Base-by-base conservation (phyloP, 441 rosid genomes). In the Populus hybrid region DNA sequence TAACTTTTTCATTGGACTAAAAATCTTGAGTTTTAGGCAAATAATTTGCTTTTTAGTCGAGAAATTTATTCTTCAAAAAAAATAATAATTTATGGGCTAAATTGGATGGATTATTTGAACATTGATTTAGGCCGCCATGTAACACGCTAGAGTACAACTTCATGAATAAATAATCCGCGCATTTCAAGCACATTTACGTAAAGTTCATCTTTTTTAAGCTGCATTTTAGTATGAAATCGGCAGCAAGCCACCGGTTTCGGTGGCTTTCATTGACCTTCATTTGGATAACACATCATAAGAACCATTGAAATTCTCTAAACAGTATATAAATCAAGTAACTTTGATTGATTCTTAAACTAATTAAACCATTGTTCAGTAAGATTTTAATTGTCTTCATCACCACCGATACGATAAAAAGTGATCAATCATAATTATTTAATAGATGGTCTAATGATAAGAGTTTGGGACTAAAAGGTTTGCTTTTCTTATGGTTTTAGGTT, bases 211-310 rank as follows among this genome's bases (percentile, higher is more conserved):
- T 63, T 69, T 72, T 77, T 79, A 66, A 78, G 50, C 85, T 80
- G 82, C 74, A 74, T 63, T 26, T 26, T 68, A 10, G 26, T 1
- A 86, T 84, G 89, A 84, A 82, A 78, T 79, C 84, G 81, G 86
- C 89, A 40, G 28, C 74, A 42, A 72, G 59, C 82, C 81, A 76
- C 71, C 20, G 66, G 40, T n/a, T n/a, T n/a, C n/a, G n/a, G n/a
- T n/a, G n/a, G n/a, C n/a, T 76, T 76, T 73, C 40, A 77, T 80
- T 79, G 70, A 79, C 74, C 64, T 82, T 77, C 70, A 14, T 4
- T 9, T 28, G 11, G 61, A 29, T 31, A 69, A n/a, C 35, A 63
- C 18, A 9, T 23, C 21, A 21, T 75, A 9, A 12, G 33, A 40
- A 50, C 31, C 77, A 70, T 38, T 80, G 77, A 42, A 29, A 38